These are phyloP conservation scores for Diplodia sapinea DNA, from an alignment of 2,329 filamentous ascomycete genomes.

Conservation along the genomic window DNA sequence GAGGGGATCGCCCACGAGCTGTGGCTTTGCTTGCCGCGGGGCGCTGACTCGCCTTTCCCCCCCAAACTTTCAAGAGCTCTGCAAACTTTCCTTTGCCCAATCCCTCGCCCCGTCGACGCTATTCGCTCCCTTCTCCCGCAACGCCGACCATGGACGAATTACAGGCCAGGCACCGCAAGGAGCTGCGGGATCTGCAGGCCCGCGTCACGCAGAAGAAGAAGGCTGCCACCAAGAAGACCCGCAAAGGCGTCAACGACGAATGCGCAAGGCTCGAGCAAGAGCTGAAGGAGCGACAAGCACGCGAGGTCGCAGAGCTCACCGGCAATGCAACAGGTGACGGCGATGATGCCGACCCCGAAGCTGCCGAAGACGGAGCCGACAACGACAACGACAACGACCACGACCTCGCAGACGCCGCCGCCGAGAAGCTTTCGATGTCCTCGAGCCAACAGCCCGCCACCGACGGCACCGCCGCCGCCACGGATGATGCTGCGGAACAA, in stretches of 20 bases:
- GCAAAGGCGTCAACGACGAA: slow-evolving; percentile 66
- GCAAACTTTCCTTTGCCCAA: slow-evolving; percentile 3
- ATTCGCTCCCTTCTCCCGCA: neutral
- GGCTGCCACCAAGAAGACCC: slow-evolving; percentile 82
- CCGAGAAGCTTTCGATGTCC: slow-evolving; percentile 35
- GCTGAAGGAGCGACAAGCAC: slow-evolving; percentile 60
- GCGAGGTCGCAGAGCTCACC: slow-evolving; percentile 55
- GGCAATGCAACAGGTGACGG: slow-evolving; percentile 44
- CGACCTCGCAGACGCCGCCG: slow-evolving; percentile 22
- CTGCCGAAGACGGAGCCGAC: slow-evolving; percentile 21
- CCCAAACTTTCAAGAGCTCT: slow-evolving; percentile 1
- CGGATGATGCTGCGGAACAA: neutral
- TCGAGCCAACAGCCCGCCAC: slow-evolving; percentile 26
- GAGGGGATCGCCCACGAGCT: neutral
- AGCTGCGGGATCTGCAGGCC: slow-evolving; percentile 83
- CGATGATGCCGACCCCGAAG: slow-evolving; percentile 16
- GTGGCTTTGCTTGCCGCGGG: neutral
- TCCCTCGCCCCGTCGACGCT: neutral
- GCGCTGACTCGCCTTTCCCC: slow-evolving; percentile 3
- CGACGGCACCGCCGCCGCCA: slow-evolving; percentile 6
- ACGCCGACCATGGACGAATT: slow-evolving; percentile 70
- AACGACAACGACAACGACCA: slow-evolving; percentile 33
- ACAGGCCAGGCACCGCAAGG: slow-evolving; percentile 81
- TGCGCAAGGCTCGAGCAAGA: slow-evolving; percentile 64
- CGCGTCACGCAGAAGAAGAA: slow-evolving; percentile 96